Conservation (phyloP, 2,329 filamentous ascomycete species). For the Sclerotinia nivalis region DNA sequence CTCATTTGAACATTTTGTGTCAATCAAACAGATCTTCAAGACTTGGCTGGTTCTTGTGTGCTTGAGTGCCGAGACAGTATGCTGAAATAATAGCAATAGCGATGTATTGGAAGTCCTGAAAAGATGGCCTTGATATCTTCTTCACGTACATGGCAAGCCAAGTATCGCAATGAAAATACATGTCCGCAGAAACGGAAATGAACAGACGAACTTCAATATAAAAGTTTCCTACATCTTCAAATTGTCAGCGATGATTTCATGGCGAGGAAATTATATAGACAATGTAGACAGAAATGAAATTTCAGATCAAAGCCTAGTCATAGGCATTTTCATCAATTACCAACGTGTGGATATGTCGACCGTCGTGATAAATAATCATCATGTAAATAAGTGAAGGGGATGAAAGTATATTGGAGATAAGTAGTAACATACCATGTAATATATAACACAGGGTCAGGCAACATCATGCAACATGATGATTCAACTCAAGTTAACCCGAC, state of each 20-base stretch:
- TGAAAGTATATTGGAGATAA: conserved; percentile 2
- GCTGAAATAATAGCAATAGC: not conserved
- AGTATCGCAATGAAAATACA: conserved; percentile 22
- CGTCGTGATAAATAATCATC: conserved; percentile 84
- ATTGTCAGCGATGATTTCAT: conserved; percentile 1
- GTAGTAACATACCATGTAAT: conserved; percentile 27
- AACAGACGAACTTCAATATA: not conserved
- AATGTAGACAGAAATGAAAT: conserved; percentile 26
- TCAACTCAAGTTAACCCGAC: conserved; percentile 3
- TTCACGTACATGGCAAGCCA: conserved; percentile 24
- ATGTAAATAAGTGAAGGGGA: conserved; percentile 47
- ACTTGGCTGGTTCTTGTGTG: too few relatives aligned
- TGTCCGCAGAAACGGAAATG: not conserved
- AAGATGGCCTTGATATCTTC: conserved; percentile 1
- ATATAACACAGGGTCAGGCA: too few relatives aligned
- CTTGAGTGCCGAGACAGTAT: not conserved
- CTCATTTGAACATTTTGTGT: not conserved
- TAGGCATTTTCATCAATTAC: conserved; percentile 77
- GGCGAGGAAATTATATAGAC: not conserved
- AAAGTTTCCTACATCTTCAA: not conserved
- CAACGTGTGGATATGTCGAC: conserved; percentile 74
- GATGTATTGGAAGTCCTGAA: not conserved
- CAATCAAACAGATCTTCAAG: not conserved
- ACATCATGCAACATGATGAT: not conserved
- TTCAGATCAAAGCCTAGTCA: conserved; percentile 64